Evolutionary conservation across 2,329 filamentous ascomycete species (phyloP).

Genomic region (Paecilomyces variotii): DNA sequence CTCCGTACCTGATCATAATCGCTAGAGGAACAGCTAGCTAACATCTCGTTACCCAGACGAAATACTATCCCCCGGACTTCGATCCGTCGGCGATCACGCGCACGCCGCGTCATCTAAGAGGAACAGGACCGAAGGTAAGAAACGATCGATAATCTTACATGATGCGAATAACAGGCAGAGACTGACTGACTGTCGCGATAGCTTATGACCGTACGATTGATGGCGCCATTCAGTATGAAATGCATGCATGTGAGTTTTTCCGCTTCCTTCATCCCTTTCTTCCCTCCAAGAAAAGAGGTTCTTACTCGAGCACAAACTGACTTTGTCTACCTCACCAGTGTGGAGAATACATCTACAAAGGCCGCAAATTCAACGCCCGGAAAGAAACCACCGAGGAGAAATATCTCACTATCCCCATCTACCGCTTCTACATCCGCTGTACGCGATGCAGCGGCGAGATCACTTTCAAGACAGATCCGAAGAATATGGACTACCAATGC

Average conservation of each 20-base stretch:
- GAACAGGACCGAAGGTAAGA: conserved; percentile 57
- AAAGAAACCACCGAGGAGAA: conserved; percentile 89
- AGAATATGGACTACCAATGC: conserved; percentile 78
- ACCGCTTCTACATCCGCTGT: conserved; percentile 84
- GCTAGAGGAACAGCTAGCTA: neutral
- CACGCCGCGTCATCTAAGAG: conserved; percentile 47
- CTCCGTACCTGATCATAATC: neutral
- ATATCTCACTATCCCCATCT: conserved; percentile 82
- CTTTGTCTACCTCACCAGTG: conserved; percentile 33
- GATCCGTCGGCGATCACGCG: conserved; percentile 75
- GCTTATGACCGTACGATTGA: conserved; percentile 78
- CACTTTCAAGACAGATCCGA: conserved; percentile 89
- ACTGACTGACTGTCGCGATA: neutral
- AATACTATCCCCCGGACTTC: conserved; percentile 66
- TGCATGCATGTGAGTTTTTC: conserved; percentile 39
- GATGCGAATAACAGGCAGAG: neutral
- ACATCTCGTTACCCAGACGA: conserved; percentile 12
- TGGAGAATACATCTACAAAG: conserved; percentile 83
- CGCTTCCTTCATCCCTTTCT: neutral
- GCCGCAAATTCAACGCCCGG: conserved; percentile 88
- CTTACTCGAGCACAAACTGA: neutral
- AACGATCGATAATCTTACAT: neutral
- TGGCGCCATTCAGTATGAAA: conserved; percentile 80
- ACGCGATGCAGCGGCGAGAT: conserved; percentile 81
- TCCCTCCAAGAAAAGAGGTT: too few relatives aligned